Evolutionary conservation across 192 early-diverging fungal species (phyloP), one percentile per base, ranked within the genome.

Genomic region (Coemansia sp.): DNA sequence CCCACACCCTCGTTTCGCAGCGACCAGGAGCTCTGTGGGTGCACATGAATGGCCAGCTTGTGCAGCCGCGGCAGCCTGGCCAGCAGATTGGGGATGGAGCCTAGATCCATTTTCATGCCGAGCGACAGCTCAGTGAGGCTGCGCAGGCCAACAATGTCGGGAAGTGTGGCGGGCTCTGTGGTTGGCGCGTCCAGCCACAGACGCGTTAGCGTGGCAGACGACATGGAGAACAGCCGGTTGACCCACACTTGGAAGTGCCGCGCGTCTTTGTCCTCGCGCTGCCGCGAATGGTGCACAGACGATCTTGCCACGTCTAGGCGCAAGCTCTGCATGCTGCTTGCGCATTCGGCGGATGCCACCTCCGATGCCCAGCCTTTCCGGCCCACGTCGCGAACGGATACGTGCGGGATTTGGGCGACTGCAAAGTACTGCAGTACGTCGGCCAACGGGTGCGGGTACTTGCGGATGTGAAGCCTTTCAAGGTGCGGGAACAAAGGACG

Each of bases 31-130:
- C 67, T 73, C 39, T 45, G 46, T 15, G 71, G 71, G 38, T 73
- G 68, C 7, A 78, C 49, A 33, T 78, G 76, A 18, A 69, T 67
- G 16, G 64, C 71, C 21, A 78, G 63, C 18, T 58, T 60, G 14
- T 52, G 71, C 12, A 78, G 56, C 48, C 21, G 44, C 5, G 71
- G 67, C 23, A 79, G 56, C 18, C 68, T 63, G 20, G 56, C 60
- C 20, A 79, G 71, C 53, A 79, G 58, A 51, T 64, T 73, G 2
- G 77, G 77, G 4, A 79, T 49, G 5, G 61, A 46, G 49, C 65
- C 71, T 18, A 74, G 62, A 53, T 79, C 77, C 56, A 79, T 56
- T n/a, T 61, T 59, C 67, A 79, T 67, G 51, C 77, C 66, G 49
- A 79, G 52, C 23, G 77, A 79, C 39, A 79, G 46, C 9, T 60